A percentile compares a stretch with the other conserved stretches of the same genome.
phyloP scores from a whole-genome alignment of 2,329 filamentous ascomycete species.

The Lachnellula occidentalis region DNA sequence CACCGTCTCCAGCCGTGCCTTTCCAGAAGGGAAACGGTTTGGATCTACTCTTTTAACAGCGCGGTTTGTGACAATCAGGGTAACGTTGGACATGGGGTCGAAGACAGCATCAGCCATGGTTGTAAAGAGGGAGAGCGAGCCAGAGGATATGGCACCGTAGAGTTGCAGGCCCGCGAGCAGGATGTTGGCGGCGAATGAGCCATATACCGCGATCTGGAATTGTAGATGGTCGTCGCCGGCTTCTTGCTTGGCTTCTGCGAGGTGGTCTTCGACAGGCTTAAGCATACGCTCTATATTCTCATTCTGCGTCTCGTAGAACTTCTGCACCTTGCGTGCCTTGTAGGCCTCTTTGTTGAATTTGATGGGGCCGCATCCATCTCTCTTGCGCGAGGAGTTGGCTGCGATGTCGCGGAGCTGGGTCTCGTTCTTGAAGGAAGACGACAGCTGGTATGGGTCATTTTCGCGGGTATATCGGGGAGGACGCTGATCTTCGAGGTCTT shows the following conservation, averaged over 20 bases:
- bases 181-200: slow-evolving; percentile 74
- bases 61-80: slow-evolving; percentile 78
- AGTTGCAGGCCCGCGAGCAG: slow-evolving; percentile 74
- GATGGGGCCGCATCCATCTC: slow-evolving; percentile 43
- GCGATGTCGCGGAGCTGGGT: slow-evolving; percentile 72
- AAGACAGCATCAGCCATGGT: slow-evolving; percentile 96
- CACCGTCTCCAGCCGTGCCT: slow-evolving; percentile 88
- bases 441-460: slow-evolving; percentile 78
- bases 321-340: slow-evolving; percentile 49
- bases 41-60: slow-evolving; percentile 85
- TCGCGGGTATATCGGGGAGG: slow-evolving; percentile 36
- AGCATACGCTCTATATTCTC: slow-evolving; percentile 87
- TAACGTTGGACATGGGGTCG: slow-evolving; percentile 84
- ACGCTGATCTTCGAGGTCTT: slow-evolving; percentile 39
- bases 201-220: slow-evolving; percentile 60
- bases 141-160: slow-evolving; percentile 80
- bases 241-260: slow-evolving; percentile 69
- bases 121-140: slow-evolving; percentile 92
- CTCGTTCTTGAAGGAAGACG: slow-evolving; percentile 69
- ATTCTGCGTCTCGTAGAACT: slow-evolving; percentile 88
- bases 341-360: slow-evolving; percentile 33
- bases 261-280: slow-evolving; percentile 89
- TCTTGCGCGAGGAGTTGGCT: slow-evolving; percentile 75
- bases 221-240: slow-evolving; percentile 76
- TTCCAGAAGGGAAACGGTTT: slow-evolving; percentile 82